A percentile compares a stretch with the other conserved stretches of the same genome.
phyloP scores from a whole-genome alignment of 163 green algal genomes.

The Prototheca cutis region DNA sequence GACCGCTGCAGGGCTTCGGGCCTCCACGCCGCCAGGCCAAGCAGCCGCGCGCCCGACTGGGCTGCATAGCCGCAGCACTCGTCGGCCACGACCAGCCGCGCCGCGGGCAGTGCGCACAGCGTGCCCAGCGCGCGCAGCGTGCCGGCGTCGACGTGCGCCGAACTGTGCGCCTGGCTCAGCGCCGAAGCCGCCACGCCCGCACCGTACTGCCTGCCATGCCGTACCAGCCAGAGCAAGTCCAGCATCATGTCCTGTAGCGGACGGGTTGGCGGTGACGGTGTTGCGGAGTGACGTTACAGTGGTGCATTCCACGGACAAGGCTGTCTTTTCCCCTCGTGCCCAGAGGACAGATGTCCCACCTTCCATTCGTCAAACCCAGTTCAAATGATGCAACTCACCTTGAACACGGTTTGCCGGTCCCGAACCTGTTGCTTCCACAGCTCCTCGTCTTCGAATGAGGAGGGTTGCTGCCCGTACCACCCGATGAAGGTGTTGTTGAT shows the following conservation, averaged over 20 bases:
- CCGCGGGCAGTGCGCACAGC: constrained; percentile 15
- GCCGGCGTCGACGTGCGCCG: constrained; percentile 2
- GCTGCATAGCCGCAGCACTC: constrained; percentile 28
- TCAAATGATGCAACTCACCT: too few species aligned
- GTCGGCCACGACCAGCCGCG: constrained; percentile 16
- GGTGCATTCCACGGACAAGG: too few species aligned
- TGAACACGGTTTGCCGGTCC: too few species aligned
- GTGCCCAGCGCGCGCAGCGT: constrained; percentile 24
- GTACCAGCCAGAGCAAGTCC: constrained; percentile 35
- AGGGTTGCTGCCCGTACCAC: too few species aligned
- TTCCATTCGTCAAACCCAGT: too few species aligned
- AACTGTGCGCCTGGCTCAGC: constrained; percentile 24
- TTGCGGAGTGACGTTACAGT: too few species aligned
- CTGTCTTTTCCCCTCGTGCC: too few species aligned
- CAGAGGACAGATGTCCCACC: too few species aligned
- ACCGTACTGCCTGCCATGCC: constrained; percentile 31
- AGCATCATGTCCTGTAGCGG: constrained; percentile 16
- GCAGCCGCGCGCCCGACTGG: constrained; percentile 27
- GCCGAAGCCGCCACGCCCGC: constrained; percentile 34
- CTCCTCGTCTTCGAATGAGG: too few species aligned
- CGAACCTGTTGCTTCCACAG: too few species aligned
- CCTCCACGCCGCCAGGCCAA: constrained; percentile 27
- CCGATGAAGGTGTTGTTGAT: constrained; percentile 26
- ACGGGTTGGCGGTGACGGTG: background rate
- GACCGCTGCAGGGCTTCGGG: constrained; percentile 11